Base-by-base conservation (phyloP, 2,329 filamentous ascomycete species). In the Zopfia rhizophila region DNA sequence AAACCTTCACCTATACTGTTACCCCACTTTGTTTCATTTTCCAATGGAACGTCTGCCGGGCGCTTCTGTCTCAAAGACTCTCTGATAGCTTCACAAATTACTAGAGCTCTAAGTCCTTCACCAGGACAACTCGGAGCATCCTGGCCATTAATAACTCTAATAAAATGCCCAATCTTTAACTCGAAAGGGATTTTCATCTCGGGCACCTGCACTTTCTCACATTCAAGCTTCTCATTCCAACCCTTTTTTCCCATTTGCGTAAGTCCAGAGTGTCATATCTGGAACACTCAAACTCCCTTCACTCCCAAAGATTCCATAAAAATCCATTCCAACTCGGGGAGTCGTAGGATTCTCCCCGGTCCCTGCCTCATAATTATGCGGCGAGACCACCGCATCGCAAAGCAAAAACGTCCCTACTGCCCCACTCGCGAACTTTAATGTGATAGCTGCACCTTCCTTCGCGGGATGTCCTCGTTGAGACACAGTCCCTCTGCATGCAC, bases 291-390 rank as follows among this genome's bases (percentile, higher is more conserved):
- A 57, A 14, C 72, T 75, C 0, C 67, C 82, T 2, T 79, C 65
- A 0, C 76, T 78, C 0, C 81, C 81, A 48, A 84, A 79, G n/a
- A 85, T 76, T 1, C 80, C 74, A 46, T 83, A 84, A 37, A 82
- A 78, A 51, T 75, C 76, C 46, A 65, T 66, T 0, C 60, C 68
- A 2, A 69, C 62, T 6, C 65, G 61, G 0, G 80, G 76, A 36
- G 85, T 78, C 1, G 72, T 61, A 0, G 82, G 79, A 46, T 84
- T 85, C 65, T 85, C 83, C 2, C 82, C 82, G 0, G 82, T 84
- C 0, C 80, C 82, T 2, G 73, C 65, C 58, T 85, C 82, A 36
- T 84, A 85, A 45, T 74, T 80, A 58, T 82, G 76, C 1, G 79
- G 78, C 0, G 76, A 78, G 0, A 79, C 75, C 0, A 75, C 72